Evolutionary conservation across 2,329 filamentous ascomycete genomes (phyloP).

Genomic region (Camillea tinctor): DNA sequence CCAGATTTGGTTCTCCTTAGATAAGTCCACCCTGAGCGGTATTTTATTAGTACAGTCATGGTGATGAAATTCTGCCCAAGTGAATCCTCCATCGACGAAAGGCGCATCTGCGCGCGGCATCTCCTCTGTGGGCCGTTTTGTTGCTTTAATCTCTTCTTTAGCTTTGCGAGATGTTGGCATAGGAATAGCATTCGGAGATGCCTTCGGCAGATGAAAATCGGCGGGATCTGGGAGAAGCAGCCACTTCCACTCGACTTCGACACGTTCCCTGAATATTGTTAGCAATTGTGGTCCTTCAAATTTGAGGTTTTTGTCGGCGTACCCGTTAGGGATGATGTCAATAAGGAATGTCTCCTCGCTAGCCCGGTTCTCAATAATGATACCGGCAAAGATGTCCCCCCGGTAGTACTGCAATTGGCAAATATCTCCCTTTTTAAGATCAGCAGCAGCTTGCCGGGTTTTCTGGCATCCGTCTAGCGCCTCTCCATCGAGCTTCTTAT

Average conservation of each 20-base stretch:
- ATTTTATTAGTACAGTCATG: conserved; percentile 55
- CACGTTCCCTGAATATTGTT: conserved; percentile 57
- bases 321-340: conserved; percentile 83
- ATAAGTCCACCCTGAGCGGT: conserved; percentile 69
- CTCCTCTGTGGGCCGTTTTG: conserved; percentile 58
- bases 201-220: conserved; percentile 71
- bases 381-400: conserved; percentile 86
- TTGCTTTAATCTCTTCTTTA: conserved; percentile 67
- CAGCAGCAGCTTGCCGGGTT: conserved; percentile 65
- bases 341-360: conserved; percentile 76
- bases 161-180: conserved; percentile 64
- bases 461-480: conserved; percentile 68
- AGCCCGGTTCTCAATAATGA: conserved; percentile 78
- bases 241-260: conserved; percentile 86
- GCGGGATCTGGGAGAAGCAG: conserved; percentile 69
- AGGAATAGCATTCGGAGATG: conserved; percentile 69
- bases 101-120: conserved; percentile 63
- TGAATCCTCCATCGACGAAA: conserved; percentile 66
- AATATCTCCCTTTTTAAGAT: conserved; percentile 69
- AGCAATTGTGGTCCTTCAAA: conserved; percentile 32
- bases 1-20: conserved; percentile 76
- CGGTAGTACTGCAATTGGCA: conserved; percentile 84
- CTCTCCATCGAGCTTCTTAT: conserved; percentile 70
- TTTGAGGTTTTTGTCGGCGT: conserved; percentile 26
- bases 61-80: conserved; percentile 78